Percentiles rank a stretch among this genome's conserved stretches.
These are phyloP conservation scores for Chaetomiaceae sp. DNA, from an alignment of 2,329 filamentous ascomycete species.

Conservation along the genomic window DNA sequence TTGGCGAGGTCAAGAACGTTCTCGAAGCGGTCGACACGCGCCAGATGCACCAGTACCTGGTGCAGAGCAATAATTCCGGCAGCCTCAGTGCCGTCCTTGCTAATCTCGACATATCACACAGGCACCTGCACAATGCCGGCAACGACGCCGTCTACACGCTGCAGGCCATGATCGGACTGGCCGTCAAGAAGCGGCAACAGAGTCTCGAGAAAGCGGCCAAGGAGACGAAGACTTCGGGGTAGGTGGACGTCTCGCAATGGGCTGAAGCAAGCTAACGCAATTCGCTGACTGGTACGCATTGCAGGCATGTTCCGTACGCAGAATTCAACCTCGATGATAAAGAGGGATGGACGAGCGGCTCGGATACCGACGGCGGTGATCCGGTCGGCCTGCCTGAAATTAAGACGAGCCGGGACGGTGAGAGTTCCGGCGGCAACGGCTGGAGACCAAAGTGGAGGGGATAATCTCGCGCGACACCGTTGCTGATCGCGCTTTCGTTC, in stretches of 20 bases:
- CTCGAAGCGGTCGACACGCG: constrained; percentile 67
- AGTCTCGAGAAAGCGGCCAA: constrained; percentile 20
- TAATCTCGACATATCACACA: constrained; percentile 56
- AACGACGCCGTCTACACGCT: constrained; percentile 82
- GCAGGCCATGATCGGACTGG: constrained; percentile 62
- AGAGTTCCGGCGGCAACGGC: not conserved
- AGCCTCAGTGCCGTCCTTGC: constrained; percentile 56
- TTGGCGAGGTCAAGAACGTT: constrained; percentile 44
- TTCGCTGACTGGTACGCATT: not conserved
- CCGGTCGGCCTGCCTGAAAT: not conserved
- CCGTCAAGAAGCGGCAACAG: constrained; percentile 30
- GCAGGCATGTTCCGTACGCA: constrained; percentile 12
- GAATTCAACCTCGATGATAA: constrained; percentile 17
- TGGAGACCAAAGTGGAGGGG: not conserved
- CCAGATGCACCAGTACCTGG: constrained; percentile 59
- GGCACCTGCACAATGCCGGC: constrained; percentile 75
- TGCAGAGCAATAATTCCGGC: constrained; percentile 44
- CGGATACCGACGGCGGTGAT: constrained; percentile 28
- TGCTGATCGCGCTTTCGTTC: no score
- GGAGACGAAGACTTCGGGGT: not conserved
- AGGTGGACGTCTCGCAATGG: not conserved
- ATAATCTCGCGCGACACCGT: no score
- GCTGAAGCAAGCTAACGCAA: no score
- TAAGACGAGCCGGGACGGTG: not conserved
- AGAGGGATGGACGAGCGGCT: constrained; percentile 29